Base-by-base conservation (phyloP, 306 rosid genomes). In the Cicer yamashitae region DNA sequence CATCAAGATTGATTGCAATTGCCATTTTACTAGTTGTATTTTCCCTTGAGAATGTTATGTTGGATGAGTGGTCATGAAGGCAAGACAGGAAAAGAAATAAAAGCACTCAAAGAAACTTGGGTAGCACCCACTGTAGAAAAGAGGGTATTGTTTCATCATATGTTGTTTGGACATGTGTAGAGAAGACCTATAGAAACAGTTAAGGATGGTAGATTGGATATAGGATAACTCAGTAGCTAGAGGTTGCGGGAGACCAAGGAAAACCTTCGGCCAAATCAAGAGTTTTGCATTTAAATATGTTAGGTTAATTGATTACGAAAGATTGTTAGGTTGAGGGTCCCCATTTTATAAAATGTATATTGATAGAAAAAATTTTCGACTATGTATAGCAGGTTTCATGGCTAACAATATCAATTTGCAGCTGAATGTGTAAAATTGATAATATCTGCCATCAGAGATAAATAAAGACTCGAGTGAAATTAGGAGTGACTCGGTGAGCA, bases 1-100 rank as follows among this genome's bases (percentile, higher is more conserved):
- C 2, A 54, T 54, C 37, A 76, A 67, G 58, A 11, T 54, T 54
- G 59, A 67, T 65, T 41, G 53, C 38, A 46, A 53, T 20, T 65
- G 14, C 67, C 37, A 53, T 20, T 20, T 51, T 25, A 9, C 39
- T 9, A 12, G 5, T 34, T 17, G 6, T 50, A 9, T 51, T 78
- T 61, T 70, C 47, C 53, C 12, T 54, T 7, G 60, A 8, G 60
- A 54, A 54, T 17, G 6, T 20, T 57, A 5, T 57, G 39, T 22
- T 57, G 63, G 63, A 0, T 56, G 62, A 18, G 17, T 56, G 61
- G 62, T 56, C 62, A 20, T 56, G 7, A 56, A 18, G 10, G 18
- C 13, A 56, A 18, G n/a, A 20, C 20, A 8, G 62, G 13, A 56
- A 1, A 20, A 3, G 62, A 13, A 56, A 56, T 56, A 22, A 4